These are phyloP conservation scores for Populus tomentosa DNA, from an alignment of 441 rosid genomes.

Conservation along the genomic window DNA sequence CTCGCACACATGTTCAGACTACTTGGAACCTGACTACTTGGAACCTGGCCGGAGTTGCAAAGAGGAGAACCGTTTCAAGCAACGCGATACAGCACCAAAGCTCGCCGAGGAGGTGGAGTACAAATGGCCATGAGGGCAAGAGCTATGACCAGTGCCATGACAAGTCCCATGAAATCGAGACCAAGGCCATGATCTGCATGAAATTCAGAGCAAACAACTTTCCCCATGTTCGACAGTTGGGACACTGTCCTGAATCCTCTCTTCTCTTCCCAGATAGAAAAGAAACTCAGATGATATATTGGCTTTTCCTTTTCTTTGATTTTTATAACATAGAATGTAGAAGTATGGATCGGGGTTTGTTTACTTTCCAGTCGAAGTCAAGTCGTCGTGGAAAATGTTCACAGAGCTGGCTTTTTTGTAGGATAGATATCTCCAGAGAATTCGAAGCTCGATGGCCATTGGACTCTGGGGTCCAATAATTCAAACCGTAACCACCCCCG, in stretches of 20 bases:
- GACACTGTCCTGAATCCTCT: background rate
- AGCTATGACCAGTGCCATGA: constrained; percentile 39
- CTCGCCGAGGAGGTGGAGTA: constrained; percentile 34
- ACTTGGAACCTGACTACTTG: too few species aligned
- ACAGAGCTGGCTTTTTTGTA: background rate
- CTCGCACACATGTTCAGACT: background rate
- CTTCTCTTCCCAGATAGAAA: background rate
- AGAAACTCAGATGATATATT: background rate
- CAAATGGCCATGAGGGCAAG: constrained; percentile 41
- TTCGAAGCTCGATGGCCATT: background rate
- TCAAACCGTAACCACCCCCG: background rate
- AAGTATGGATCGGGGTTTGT: background rate
- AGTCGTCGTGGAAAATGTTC: background rate
- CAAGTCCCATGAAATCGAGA: constrained; percentile 17
- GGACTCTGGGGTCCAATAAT: too few species aligned
- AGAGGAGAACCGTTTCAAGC: background rate
- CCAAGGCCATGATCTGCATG: background rate
- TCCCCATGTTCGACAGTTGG: constrained; percentile 30
- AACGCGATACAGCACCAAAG: background rate
- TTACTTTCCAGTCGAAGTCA: background rate
- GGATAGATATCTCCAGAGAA: background rate
- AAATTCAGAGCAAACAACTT: constrained; percentile 26
- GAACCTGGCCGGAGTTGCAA: background rate
- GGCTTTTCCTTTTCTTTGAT: background rate
- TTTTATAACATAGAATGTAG: too few species aligned